phyloP scores from a whole-genome alignment of 1,284 basidiomycete genomes.

The Ustilago nuda region DNA sequence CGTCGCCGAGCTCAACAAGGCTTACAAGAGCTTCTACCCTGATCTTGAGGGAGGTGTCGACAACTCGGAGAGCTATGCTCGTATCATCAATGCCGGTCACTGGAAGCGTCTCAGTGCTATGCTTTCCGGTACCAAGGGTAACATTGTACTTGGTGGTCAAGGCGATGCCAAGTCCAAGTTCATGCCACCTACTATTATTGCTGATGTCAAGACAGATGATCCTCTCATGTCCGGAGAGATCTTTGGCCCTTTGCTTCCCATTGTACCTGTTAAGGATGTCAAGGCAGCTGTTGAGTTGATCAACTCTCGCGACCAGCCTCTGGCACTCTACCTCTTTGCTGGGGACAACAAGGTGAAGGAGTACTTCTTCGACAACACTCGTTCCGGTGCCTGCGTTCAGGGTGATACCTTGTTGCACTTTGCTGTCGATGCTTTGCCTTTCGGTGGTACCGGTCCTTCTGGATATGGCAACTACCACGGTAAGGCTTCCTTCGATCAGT shows the following conservation, averaged over 20 bases:
- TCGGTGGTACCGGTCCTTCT: slow-evolving; percentile 71
- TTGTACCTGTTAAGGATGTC: slow-evolving; percentile 76
- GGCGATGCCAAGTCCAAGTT: slow-evolving; percentile 75
- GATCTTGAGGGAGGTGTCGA: slow-evolving; percentile 71
- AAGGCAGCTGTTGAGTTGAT: slow-evolving; percentile 66
- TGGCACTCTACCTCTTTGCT: slow-evolving; percentile 82
- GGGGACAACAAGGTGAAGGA: slow-evolving; percentile 75
- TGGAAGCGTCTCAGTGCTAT: slow-evolving; percentile 77
- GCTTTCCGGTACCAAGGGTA: slow-evolving; percentile 78
- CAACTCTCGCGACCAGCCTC: slow-evolving; percentile 76
- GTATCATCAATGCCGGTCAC: slow-evolving; percentile 74
- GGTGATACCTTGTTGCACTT: slow-evolving; percentile 70
- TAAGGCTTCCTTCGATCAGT: slow-evolving; percentile 72
- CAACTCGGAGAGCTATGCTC: slow-evolving; percentile 71
- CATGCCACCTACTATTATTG: slow-evolving; percentile 78
- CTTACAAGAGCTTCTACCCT: slow-evolving; percentile 70
- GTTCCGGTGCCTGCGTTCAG: slow-evolving; percentile 52
- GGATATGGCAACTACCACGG: slow-evolving; percentile 73
- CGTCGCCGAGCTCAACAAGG: slow-evolving; percentile 75
- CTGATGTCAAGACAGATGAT: slow-evolving; percentile 75
- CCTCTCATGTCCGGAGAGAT: slow-evolving; percentile 76
- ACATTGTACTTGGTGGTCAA: slow-evolving; percentile 79
- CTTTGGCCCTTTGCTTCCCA: slow-evolving; percentile 82
- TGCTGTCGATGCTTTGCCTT: slow-evolving; percentile 74
- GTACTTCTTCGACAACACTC: slow-evolving; percentile 71